Conservation (phyloP, 257 asterid genomes). For the Pogostemon cablin region DNA sequence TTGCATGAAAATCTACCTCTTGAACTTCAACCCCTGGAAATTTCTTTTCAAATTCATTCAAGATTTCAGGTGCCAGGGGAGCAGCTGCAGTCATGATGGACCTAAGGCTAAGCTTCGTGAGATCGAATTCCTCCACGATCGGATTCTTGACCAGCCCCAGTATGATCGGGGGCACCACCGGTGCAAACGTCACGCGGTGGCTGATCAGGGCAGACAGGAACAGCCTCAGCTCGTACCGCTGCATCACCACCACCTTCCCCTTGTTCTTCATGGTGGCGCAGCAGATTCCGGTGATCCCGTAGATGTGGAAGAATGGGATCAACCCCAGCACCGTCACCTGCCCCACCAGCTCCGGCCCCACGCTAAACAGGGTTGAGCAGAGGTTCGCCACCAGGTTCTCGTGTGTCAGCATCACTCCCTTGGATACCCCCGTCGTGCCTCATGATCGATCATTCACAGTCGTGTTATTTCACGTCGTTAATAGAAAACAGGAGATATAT, state of each 20-base stretch:
- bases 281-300: conserved; percentile 91
- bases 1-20: conserved; percentile 49
- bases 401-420: conserved; percentile 96
- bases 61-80: conserved; percentile 88
- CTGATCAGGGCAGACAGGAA: conserved; percentile 63
- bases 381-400: conserved; percentile 83
- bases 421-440: conserved; percentile 91
- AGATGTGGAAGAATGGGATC: conserved; percentile 89
- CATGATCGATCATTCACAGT: not conserved
- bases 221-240: conserved; percentile 72
- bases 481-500: no score
- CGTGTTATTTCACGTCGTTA: not conserved
- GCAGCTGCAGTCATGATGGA: conserved; percentile 97
- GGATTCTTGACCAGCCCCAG: conserved; percentile 87
- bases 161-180: conserved; percentile 90
- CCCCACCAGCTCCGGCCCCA: conserved; percentile 80
- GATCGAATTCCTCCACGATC: conserved; percentile 77
- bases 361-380: conserved; percentile 80
- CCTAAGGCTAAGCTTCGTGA: conserved; percentile 58
- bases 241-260: conserved; percentile 91
- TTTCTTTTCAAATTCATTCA: conserved; percentile 69
- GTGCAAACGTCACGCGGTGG: conserved; percentile 80
- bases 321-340: conserved; percentile 75
- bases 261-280: conserved; percentile 89
- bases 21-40: conserved; percentile 82